A percentile compares a stretch with the other conserved stretches of the same genome.
These are phyloP conservation scores for Trichoderma pleuroti DNA, from an alignment of 2,329 filamentous ascomycete genomes.

Conservation along the genomic window DNA sequence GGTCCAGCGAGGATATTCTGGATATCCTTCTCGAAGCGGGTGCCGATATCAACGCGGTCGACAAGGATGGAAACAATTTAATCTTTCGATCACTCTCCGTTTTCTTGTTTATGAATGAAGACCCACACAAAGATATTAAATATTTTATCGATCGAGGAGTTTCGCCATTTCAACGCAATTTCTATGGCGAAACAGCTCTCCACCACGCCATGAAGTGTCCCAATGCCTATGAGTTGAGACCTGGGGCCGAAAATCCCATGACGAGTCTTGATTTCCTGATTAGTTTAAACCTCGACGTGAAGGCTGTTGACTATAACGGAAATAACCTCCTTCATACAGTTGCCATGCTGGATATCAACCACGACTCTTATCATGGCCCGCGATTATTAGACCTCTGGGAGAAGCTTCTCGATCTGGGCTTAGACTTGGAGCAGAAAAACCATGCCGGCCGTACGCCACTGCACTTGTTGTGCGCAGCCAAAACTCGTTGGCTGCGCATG, in stretches of 20 bases:
- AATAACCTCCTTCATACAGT: conserved; percentile 27
- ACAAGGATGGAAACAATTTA: conserved; percentile 21
- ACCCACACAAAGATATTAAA: conserved; percentile 14
- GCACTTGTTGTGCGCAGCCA: conserved; percentile 23
- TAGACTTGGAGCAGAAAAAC: conserved; percentile 22
- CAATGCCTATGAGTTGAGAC: neutral
- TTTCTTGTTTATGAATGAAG: neutral
- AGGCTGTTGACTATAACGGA: conserved; percentile 22
- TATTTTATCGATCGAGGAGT: conserved; percentile 21
- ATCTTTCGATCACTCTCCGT: conserved; percentile 18
- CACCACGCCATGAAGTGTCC: conserved; percentile 19
- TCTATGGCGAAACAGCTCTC: conserved; percentile 21
- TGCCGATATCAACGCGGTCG: conserved; percentile 24
- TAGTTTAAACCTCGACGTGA: conserved; percentile 16
- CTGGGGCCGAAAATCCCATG: neutral
- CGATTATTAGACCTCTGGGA: conserved; percentile 17
- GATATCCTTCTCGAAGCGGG: conserved; percentile 23
- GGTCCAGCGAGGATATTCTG: neutral
- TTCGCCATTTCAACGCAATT: conserved; percentile 18
- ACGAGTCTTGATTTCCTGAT: conserved; percentile 16
- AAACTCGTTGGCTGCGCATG: neutral
- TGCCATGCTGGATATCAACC: neutral
- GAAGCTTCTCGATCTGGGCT: conserved; percentile 18
- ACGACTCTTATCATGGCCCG: neutral
- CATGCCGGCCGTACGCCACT: conserved; percentile 25